phyloP scores from a whole-genome alignment of 2,329 filamentous ascomycete species.

The Calycina herbarum region DNA sequence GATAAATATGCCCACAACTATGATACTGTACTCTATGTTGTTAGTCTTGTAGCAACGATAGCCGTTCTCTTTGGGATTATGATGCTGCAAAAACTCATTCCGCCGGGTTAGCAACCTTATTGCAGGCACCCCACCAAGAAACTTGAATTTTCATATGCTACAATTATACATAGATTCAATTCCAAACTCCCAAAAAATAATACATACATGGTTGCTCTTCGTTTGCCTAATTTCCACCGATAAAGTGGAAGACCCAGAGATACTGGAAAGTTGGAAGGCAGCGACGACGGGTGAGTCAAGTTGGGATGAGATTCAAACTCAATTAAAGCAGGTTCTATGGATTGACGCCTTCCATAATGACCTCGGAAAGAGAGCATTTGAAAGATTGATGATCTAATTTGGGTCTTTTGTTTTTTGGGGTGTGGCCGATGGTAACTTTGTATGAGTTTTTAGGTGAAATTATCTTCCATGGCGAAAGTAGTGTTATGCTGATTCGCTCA shows the following conservation, averaged over 20 bases:
- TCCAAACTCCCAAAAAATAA: not conserved
- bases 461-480: too few species aligned
- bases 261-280: not conserved
- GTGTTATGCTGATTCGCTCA: too few species aligned
- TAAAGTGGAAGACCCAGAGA: not conserved
- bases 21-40: not conserved
- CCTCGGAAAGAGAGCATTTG: slow-evolving; percentile 7
- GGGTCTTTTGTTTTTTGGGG: too few species aligned
- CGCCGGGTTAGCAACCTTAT: not conserved
- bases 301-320: not conserved
- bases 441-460: too few species aligned
- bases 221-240: not conserved
- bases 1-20: not conserved
- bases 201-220: not conserved
- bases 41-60: slow-evolving; percentile 1
- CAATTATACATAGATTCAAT: not conserved
- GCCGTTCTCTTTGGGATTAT: slow-evolving; percentile 9
- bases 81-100: slow-evolving; percentile 8
- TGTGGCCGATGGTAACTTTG: too few species aligned
- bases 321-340: slow-evolving; percentile 11
- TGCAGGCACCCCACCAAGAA: not conserved
- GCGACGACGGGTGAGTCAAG: not conserved
- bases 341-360: slow-evolving; percentile 14
- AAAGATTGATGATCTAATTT: not conserved
- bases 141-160: not conserved